These are phyloP conservation scores for Leishmania tropica DNA, from an alignment of 208 protist genomes.

Conservation along the genomic window DNA sequence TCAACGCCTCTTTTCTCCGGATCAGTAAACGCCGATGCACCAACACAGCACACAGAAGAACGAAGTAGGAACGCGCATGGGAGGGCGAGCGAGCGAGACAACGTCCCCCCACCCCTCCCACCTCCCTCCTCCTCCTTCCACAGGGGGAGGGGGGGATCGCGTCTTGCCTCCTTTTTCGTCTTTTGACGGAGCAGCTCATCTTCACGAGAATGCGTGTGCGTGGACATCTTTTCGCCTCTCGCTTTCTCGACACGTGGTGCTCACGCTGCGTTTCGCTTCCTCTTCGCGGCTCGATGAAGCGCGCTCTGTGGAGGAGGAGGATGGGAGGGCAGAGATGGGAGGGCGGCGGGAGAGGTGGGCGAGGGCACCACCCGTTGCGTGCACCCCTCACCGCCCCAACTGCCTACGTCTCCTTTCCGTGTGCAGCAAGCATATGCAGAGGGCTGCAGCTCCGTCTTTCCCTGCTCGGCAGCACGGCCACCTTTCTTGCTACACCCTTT, in stretches of 20 bases:
- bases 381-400: neutral
- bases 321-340: neutral
- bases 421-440: neutral
- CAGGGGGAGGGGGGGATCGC: neutral
- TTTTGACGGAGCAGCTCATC: no score
- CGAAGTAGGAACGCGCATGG: no score
- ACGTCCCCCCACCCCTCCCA: no score
- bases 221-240: neutral
- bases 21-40: no score
- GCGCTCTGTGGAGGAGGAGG: neutral
- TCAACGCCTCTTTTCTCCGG: no score
- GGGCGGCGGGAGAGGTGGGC: neutral
- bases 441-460: neutral
- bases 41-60: no score
- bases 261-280: neutral
- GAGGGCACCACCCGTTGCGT: neutral
- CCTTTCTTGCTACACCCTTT: neutral
- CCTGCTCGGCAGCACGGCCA: neutral
- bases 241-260: neutral
- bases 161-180: neutral
- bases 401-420: neutral
- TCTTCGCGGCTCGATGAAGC: slow-evolving; percentile 10
- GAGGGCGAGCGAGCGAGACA: no score
- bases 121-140: neutral
- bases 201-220: neutral